Base-by-base conservation (phyloP, 768 basidiomycete species). In the Cystoderma amianthinum region DNA sequence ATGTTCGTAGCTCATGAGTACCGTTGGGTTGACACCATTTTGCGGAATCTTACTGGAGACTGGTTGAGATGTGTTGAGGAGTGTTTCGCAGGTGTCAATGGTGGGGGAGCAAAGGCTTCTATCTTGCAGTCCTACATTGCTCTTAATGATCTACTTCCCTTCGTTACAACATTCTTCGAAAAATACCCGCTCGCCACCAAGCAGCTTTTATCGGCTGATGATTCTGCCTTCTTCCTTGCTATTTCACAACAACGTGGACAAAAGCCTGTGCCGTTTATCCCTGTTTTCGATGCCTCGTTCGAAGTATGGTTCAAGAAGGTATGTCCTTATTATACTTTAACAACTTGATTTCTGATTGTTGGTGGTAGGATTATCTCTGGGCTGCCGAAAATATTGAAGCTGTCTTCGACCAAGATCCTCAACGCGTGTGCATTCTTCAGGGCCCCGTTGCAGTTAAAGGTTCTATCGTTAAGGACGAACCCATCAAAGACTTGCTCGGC, bases 271-370 rank as follows among this genome's bases (percentile, higher is more conserved):
- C 96, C 96, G 0, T 99, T 97, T 71, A 96, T 99, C 51, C 94
- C 95, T 3, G 82, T 99, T 21, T 77, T 98, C 39, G 94, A 97
- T 58, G 80, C 83, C 16, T 81, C 65, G 50, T 98, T 98, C 56
- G 91, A 94, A 59, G 93, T 98, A 39, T 99, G 96, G 96, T 98
- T 99, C 71, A 98, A 99, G 77, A 99, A 99, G 85, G 90, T 87
- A 46, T 39, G 74, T 30, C 10, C n/a, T n/a, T n/a, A n/a, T n/a
- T n/a, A n/a, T n/a, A n/a, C n/a, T n/a, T n/a, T n/a, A n/a, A n/a
- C n/a, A n/a, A n/a, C n/a, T n/a, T n/a, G n/a, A n/a, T n/a, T n/a
- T n/a, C n/a, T n/a, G n/a, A n/a, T n/a, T n/a, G n/a, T n/a, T n/a
- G n/a, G n/a, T n/a, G 21, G 34, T 50, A 91, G 88, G 95, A 97